These are phyloP conservation scores for Juglanconis sp. DNA, from an alignment of 2,329 filamentous ascomycete species.

Conservation along the genomic window DNA sequence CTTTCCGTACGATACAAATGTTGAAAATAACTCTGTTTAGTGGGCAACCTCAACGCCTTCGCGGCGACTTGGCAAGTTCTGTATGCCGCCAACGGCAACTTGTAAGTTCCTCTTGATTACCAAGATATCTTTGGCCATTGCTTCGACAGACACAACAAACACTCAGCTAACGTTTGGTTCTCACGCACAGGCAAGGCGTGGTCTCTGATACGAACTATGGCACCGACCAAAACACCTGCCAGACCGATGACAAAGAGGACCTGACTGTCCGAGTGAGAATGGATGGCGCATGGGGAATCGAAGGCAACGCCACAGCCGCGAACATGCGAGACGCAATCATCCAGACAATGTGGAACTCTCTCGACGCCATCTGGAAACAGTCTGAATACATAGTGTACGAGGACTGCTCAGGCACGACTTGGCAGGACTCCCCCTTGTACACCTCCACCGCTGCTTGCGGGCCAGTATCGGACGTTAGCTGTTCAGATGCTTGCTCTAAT, in stretches of 20 bases:
- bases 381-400: constrained; percentile 17
- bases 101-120: not conserved
- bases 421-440: constrained; percentile 14
- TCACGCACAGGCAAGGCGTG: constrained; percentile 12
- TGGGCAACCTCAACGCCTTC: constrained; percentile 20
- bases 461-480: not conserved
- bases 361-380: constrained; percentile 8
- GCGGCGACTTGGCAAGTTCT: constrained; percentile 17
- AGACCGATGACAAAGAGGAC: constrained; percentile 10
- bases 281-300: constrained; percentile 19
- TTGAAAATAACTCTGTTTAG: not conserved
- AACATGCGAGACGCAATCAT: constrained; percentile 20
- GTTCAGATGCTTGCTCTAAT: not conserved
- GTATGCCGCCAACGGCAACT: constrained; percentile 18
- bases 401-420: constrained; percentile 16
- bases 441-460: not conserved
- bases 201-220: constrained; percentile 7
- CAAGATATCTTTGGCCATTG: not conserved
- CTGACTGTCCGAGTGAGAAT: constrained; percentile 16
- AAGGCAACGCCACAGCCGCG: constrained; percentile 10
- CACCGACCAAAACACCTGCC: constrained; percentile 16
- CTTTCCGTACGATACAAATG: not conserved
- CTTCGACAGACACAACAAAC: not conserved
- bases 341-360: constrained; percentile 17
- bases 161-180: not conserved